A percentile compares a stretch with the other conserved stretches of the same genome.
Evolutionary conservation across 78 protist genomes (phyloP).

Genomic region (Chrysochromulina parva): DNA sequence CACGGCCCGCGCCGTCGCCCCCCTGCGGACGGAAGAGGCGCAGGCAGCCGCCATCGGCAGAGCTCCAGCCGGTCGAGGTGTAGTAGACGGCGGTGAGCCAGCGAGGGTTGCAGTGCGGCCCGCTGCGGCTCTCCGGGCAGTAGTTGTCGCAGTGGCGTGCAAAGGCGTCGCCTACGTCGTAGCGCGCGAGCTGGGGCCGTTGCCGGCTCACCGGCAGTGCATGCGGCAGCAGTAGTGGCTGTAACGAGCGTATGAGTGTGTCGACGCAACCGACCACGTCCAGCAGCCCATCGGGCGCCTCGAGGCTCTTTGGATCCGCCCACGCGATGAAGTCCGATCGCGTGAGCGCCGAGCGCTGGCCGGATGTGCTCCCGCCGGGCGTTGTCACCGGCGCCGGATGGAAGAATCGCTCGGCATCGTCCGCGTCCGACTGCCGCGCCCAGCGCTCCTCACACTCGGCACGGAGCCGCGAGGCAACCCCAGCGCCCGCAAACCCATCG

Average conservation of each 20-base stretch:
- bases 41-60: not conserved
- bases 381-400: not conserved
- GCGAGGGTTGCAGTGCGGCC: not conserved
- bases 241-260: no score
- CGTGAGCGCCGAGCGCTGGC: not conserved
- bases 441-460: no score
- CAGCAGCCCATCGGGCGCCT: no score
- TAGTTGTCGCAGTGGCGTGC: not conserved
- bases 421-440: no score
- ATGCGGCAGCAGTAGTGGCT: no score
- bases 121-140: not conserved
- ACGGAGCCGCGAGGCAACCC: no score
- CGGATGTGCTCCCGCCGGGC: not conserved
- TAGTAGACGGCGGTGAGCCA: not conserved
- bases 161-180: not conserved
- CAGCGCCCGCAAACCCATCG: no score
- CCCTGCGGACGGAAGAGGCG: not conserved
- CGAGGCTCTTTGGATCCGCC: not conserved
- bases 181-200: not conserved
- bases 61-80: not conserved
- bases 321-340: not conserved
- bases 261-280: no score
- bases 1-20: not conserved
- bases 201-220: no score
- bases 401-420: not conserved